These are phyloP conservation scores for Phytophthora pistaciae DNA, from an alignment of 352 stramenopile genomes.

Conservation along the genomic window DNA sequence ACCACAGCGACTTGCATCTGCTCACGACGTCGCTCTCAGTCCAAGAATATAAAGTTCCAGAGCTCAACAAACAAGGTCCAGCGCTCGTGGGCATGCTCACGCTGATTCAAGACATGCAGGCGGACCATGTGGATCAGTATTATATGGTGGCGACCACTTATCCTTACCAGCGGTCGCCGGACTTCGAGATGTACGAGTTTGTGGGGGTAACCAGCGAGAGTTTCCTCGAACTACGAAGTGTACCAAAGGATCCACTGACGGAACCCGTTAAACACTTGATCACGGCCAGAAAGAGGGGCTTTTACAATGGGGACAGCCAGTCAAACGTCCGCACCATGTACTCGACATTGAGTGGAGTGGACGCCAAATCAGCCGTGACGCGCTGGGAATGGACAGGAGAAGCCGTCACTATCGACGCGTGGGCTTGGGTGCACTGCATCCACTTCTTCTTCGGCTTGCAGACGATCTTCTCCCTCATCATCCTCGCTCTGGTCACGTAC, in stretches of 20 bases:
- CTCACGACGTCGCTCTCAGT: conserved; percentile 26
- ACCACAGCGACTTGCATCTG: conserved; percentile 13
- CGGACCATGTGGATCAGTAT: conserved; percentile 12
- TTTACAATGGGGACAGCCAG: conserved; percentile 39
- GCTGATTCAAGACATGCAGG: conserved; percentile 25
- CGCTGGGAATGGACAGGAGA: conserved; percentile 24
- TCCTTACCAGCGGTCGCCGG: conserved; percentile 28
- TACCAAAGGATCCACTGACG: not conserved
- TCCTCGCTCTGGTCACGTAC: conserved; percentile 36
- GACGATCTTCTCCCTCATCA: conserved; percentile 27
- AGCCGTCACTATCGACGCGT: conserved; percentile 27
- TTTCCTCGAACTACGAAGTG: conserved; percentile 18
- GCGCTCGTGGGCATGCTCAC: conserved; percentile 27
- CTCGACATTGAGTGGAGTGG: not conserved
- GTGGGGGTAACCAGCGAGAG: conserved; percentile 17
- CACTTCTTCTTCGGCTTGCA: conserved; percentile 40
- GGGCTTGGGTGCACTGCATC: conserved; percentile 43
- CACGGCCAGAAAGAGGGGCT: conserved; percentile 29
- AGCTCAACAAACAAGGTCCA: conserved; percentile 22
- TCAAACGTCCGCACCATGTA: conserved; percentile 29
- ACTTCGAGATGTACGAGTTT: conserved; percentile 39
- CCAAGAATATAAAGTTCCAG: conserved; percentile 29
- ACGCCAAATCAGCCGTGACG: conserved; percentile 3
- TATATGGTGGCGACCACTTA: conserved; percentile 34
- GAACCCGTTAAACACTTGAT: conserved; percentile 36